phyloP scores from a whole-genome alignment of 192 early-diverging fungal genomes.

The Linnemannia elongata region DNA sequence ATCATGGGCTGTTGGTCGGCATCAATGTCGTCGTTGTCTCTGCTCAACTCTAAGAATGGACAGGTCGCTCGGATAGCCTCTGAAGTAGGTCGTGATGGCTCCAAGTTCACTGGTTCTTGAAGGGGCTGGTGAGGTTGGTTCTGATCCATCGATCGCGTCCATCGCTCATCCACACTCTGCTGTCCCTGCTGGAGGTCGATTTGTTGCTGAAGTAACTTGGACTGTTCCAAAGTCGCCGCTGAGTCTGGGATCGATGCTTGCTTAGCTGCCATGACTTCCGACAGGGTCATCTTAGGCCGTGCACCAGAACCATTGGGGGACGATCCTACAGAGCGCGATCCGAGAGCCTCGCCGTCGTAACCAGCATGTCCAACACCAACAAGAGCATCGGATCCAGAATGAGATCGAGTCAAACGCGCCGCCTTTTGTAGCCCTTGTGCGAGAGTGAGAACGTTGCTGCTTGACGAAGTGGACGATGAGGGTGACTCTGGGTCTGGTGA shows the following conservation, averaged over 20 bases:
- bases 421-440: conserved; percentile 47
- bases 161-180: conserved; percentile 14
- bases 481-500: conserved; percentile 7
- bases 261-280: conserved; percentile 36
- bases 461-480: conserved; percentile 10
- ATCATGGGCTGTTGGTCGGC: background rate
- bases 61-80: conserved; percentile 6
- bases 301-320: background rate
- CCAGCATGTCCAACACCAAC: background rate
- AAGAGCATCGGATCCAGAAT: background rate
- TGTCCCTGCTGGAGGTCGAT: background rate
- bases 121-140: background rate
- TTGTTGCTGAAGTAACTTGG: conserved; percentile 12
- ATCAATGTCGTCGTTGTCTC: background rate
- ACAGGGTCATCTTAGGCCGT: conserved; percentile 14
- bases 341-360: background rate
- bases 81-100: background rate
- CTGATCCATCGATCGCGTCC: background rate
- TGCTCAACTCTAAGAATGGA: conserved; percentile 36
- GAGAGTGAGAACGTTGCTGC: conserved; percentile 13
- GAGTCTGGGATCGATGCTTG: conserved; percentile 33
- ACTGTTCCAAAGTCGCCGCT: conserved; percentile 26
- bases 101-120: background rate
- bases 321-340: background rate
- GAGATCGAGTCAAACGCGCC: background rate